These are phyloP conservation scores for Pseudognaphalium luteoalbum DNA, from an alignment of 129 eudicot genomes.

Conservation along the genomic window DNA sequence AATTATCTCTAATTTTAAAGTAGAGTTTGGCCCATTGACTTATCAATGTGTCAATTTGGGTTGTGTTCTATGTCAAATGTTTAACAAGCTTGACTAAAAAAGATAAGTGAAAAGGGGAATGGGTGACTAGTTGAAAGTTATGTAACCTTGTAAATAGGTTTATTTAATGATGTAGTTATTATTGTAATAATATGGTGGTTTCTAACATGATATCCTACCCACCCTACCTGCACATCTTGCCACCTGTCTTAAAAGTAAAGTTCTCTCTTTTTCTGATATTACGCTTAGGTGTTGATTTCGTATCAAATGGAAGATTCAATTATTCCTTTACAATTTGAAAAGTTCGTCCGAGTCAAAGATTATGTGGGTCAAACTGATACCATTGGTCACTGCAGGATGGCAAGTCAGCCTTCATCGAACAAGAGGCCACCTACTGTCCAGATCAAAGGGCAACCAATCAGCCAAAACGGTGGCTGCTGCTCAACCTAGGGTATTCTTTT, in stretches of 20 bases:
- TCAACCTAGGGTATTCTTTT: conserved; percentile 36
- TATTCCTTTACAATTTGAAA: neutral
- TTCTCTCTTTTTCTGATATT: no score
- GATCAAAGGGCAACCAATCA: conserved; percentile 68
- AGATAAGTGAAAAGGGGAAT: neutral
- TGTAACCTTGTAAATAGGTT: neutral
- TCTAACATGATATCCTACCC: no score
- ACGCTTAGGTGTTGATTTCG: no score
- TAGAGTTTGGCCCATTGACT: neutral
- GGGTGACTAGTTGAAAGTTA: neutral
- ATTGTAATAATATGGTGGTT: no score
- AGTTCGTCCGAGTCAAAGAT: conserved; percentile 13
- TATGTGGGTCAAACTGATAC: conserved; percentile 14
- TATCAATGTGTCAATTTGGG: neutral
- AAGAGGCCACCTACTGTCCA: conserved; percentile 72
- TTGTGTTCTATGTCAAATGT: neutral
- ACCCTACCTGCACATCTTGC: neutral
- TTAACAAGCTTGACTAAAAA: neutral
- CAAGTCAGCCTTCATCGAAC: conserved; percentile 66
- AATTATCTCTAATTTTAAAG: neutral
- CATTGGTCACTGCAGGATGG: conserved; percentile 51
- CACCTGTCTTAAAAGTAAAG: no score
- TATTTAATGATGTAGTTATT: neutral
- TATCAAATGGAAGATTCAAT: neutral
- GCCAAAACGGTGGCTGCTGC: conserved; percentile 72